Evolutionary conservation across 768 basidiomycete genomes (phyloP).

Genomic region (Lentinula aciculospora): DNA sequence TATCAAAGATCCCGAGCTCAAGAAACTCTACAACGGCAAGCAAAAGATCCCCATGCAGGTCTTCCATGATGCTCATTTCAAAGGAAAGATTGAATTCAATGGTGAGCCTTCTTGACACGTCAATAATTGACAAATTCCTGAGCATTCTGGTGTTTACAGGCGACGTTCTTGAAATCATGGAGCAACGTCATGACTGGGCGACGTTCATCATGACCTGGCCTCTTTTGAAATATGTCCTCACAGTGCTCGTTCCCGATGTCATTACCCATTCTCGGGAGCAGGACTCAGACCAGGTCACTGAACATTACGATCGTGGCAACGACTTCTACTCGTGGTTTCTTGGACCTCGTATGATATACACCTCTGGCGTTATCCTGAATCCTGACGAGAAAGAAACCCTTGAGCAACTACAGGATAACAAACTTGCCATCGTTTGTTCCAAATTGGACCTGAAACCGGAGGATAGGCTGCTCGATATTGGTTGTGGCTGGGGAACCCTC

Average conservation of each 20-base stretch:
- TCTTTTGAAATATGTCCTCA: conserved; percentile 92
- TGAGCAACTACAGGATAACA: conserved; percentile 97
- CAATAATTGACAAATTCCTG: neutral
- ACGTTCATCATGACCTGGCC: conserved; percentile 87
- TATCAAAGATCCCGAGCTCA: conserved; percentile 80
- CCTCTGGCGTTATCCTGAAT: conserved; percentile 81
- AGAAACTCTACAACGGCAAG: conserved; percentile 72
- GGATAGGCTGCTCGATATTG: conserved; percentile 81
- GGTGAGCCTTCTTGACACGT: conserved; percentile 40
- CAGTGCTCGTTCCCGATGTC: conserved; percentile 86
- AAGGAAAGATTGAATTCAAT: conserved; percentile 93
- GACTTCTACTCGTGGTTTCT: conserved; percentile 98
- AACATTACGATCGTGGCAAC: conserved; percentile 94
- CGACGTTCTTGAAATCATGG: conserved; percentile 90
- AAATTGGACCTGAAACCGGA: conserved; percentile 86
- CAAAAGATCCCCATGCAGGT: conserved; percentile 96
- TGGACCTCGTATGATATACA: conserved; percentile 96
- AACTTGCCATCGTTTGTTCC: conserved; percentile 90
- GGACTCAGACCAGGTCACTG: conserved; percentile 94
- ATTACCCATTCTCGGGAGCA: conserved; percentile 86
- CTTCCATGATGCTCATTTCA: conserved; percentile 97
- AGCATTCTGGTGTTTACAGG: conserved; percentile 37
- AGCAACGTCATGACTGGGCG: conserved; percentile 94
- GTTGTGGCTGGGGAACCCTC: conserved; percentile 97
- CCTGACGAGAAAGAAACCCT: conserved; percentile 72